These are phyloP conservation scores for Cladophialophora carrionii DNA, from an alignment of 2,329 filamentous ascomycete species.

Conservation along the genomic window DNA sequence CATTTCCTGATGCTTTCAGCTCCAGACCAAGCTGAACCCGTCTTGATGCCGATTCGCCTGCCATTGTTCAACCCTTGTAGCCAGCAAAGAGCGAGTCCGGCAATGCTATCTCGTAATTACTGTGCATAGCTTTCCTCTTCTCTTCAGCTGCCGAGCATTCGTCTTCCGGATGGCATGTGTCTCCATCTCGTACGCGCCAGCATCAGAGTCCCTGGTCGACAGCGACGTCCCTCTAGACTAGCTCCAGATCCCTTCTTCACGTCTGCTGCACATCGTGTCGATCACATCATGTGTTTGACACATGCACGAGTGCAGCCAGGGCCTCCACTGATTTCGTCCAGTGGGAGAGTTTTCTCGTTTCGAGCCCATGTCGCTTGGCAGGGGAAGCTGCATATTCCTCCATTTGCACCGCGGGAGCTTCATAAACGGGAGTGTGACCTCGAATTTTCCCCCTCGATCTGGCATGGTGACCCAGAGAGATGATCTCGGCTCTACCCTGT, in stretches of 20 bases:
- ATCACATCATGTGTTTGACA: constrained; percentile 8
- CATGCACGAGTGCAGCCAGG: background rate
- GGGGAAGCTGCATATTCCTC: constrained; percentile 19
- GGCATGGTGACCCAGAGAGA: background rate
- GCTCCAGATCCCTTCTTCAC: background rate
- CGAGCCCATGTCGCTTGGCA: constrained; percentile 21
- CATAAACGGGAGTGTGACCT: background rate
- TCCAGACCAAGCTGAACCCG: constrained; percentile 1
- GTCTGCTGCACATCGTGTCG: constrained; percentile 4
- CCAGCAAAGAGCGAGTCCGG: background rate
- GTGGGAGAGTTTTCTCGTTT: constrained; percentile 15
- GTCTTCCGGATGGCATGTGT: background rate
- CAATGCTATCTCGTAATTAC: background rate
- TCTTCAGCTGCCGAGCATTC: background rate
- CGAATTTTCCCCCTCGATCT: background rate
- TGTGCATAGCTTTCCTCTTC: background rate
- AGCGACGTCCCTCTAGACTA: constrained; percentile 1
- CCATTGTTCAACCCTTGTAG: background rate
- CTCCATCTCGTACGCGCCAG: background rate
- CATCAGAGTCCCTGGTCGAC: background rate
- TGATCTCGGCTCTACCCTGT: background rate
- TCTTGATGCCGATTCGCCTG: constrained; percentile 15
- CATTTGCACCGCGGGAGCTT: background rate
- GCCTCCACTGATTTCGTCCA: constrained; percentile 1
- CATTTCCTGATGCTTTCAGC: background rate